Percentiles rank a stretch among this genome's conserved stretches.
Evolutionary conservation across 768 basidiomycete genomes (phyloP).

Genomic region (Agrocybe praecox): DNA sequence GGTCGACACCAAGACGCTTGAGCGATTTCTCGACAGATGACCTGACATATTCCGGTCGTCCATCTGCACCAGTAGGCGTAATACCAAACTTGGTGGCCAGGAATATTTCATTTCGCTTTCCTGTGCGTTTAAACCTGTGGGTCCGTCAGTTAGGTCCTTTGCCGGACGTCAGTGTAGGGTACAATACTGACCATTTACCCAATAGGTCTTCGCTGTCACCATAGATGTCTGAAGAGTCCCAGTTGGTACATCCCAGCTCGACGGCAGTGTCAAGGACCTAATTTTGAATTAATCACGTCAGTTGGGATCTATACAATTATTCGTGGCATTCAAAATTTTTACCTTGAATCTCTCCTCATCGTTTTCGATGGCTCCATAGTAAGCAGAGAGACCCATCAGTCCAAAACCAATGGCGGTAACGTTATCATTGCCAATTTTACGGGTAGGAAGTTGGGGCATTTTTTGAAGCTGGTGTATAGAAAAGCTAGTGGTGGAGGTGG

Average conservation of each 20-base stretch:
- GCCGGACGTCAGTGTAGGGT: neutral
- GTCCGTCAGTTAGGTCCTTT: neutral
- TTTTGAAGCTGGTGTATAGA: neutral
- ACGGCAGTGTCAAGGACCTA: slow-evolving; percentile 45
- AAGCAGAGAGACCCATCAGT: slow-evolving; percentile 55
- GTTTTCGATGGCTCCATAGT: slow-evolving; percentile 39
- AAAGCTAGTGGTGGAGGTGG: neutral
- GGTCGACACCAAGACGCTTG: slow-evolving; percentile 39
- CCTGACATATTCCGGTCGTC: slow-evolving; percentile 39
- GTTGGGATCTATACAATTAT: too few relatives aligned
- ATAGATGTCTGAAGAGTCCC: slow-evolving; percentile 54
- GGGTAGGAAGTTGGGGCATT: slow-evolving; percentile 13
- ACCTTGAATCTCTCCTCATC: slow-evolving; percentile 69
- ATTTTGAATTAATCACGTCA: too few relatives aligned
- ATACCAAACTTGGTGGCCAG: slow-evolving; percentile 56
- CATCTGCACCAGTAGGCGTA: slow-evolving; percentile 19
- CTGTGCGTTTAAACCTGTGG: slow-evolving; percentile 51
- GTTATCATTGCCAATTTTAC: slow-evolving; percentile 44
- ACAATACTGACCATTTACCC: slow-evolving; percentile 40
- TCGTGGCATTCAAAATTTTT: too few relatives aligned
- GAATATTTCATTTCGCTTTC: slow-evolving; percentile 58
- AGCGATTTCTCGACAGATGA: slow-evolving; percentile 41
- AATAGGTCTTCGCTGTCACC: slow-evolving; percentile 44
- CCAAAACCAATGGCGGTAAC: slow-evolving; percentile 65
- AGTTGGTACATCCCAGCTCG: slow-evolving; percentile 43